A percentile compares a stretch with the other conserved stretches of the same genome.
Evolutionary conservation across 2,329 filamentous ascomycete species (phyloP).

Genomic region (Trichophyton simii): DNA sequence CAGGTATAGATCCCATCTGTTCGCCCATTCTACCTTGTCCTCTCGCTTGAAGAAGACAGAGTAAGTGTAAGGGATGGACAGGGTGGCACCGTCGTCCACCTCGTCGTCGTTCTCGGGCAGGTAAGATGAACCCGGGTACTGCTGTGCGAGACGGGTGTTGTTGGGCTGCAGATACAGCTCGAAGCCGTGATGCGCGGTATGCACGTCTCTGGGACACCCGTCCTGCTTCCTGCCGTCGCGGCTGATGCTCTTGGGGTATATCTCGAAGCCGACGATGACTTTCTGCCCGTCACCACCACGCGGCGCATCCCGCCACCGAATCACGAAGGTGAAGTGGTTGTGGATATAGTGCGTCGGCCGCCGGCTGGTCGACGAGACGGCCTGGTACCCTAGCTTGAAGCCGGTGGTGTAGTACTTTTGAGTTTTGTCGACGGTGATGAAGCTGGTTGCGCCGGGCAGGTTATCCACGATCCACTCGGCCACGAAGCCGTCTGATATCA

Average conservation of each 20-base stretch:
- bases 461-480: constrained; percentile 92
- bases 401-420: constrained; percentile 81
- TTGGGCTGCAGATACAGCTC: constrained; percentile 58
- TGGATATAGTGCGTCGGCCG: constrained; percentile 62
- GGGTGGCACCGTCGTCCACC: constrained; percentile 50
- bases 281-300: constrained; percentile 54
- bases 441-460: constrained; percentile 75
- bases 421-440: constrained; percentile 72
- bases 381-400: constrained; percentile 74
- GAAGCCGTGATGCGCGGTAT: constrained; percentile 48
- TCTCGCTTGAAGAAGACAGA: constrained; percentile 85
- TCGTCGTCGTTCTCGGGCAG: constrained; percentile 45
- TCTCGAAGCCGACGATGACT: constrained; percentile 77
- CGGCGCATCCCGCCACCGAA: constrained; percentile 61
- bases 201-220: constrained; percentile 57
- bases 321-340: constrained; percentile 77
- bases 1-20: constrained; percentile 82
- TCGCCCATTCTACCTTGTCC: constrained; percentile 64
- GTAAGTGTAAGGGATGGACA: constrained; percentile 74
- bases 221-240: constrained; percentile 46
- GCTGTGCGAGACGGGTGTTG: constrained; percentile 41
- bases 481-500: constrained; percentile 71
- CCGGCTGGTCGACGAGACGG: constrained; percentile 47
- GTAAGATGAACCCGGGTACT: constrained; percentile 50
- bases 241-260: constrained; percentile 75